Base-by-base conservation (phyloP, 1,284 basidiomycete genomes). In the Cutaneotrichosporon mucoides region DNA sequence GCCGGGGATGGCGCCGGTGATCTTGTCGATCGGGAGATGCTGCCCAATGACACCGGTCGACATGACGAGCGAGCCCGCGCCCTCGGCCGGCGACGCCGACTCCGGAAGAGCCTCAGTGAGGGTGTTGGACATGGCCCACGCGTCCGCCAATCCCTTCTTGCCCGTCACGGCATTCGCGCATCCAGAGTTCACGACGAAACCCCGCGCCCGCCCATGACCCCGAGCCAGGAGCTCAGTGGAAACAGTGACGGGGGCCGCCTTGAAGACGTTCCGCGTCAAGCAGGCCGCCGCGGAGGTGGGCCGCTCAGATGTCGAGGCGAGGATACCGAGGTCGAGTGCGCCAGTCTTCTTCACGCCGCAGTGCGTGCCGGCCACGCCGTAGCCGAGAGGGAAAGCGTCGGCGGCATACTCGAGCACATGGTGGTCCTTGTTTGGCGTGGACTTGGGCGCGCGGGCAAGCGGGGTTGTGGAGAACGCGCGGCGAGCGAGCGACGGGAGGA, bases 41-140 rank as follows among this genome's bases (percentile, higher is more conserved):
- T 96, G 92, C 0, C 96, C 95, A 64, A 99, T 99, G 56, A 99
- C 96, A 34, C 96, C 95, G 0, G 95, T 99, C 4, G 91, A 95
- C 87, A 99, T 92, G 72, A 99, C 91, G 33, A 99, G 83, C 0
- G 92, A 91, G 5, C 80, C 79, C 11, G 68, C 65, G 36, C 64
- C 73, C 34, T 41, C 48, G 12, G 55, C 46, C 12, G 58, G 16
- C n/a, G 59, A 44, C 4, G 58, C 53, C 64, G 85, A 53, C 24
- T 60, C 34, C 38, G 46, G 72, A 46, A 54, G 74, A 59, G 66
- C 60, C 6, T 79, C 78, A 66, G 90, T 89, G 7, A 92, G 88
- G 15, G 84, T 84, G 42, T 84, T 82, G 46, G 85, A 88, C 89
- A 93, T 94, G 5, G 82, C 79, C 87, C 90, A 91, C 6, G 95